phyloP scores from a whole-genome alignment of 306 rosid genomes.

The Comarum palustre region DNA sequence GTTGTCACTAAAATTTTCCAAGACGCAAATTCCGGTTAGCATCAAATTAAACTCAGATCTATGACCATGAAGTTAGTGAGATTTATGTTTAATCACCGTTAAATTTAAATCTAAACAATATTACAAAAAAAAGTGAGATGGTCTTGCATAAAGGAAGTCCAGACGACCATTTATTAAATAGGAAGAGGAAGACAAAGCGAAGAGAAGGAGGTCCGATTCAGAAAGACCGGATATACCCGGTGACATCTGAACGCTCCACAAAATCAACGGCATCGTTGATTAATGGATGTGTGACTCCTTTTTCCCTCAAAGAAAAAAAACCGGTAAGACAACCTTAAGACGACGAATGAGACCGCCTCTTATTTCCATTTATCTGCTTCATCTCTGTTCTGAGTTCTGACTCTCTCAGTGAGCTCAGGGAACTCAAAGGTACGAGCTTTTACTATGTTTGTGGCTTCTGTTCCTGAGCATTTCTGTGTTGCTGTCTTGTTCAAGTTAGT shows the following conservation, averaged over 20 bases:
- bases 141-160: not conserved
- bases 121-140: too few relatives aligned
- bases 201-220: not conserved
- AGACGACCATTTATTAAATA: not conserved
- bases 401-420: not conserved
- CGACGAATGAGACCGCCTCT: not conserved
- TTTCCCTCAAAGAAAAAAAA: too few relatives aligned
- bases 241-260: not conserved
- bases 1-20: too few relatives aligned
- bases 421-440: conserved; percentile 7
- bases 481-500: not conserved
- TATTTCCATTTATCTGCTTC: not conserved
- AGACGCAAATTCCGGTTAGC: not conserved
- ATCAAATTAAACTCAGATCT: not conserved
- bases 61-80: too few relatives aligned
- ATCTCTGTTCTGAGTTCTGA: not conserved
- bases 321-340: not conserved
- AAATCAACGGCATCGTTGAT: too few relatives aligned
- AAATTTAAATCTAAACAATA: too few relatives aligned
- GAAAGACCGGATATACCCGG: conserved; percentile 30
- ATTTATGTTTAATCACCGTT: too few relatives aligned
- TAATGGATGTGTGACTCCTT: too few relatives aligned
- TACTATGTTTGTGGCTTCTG: not conserved
- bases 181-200: not conserved
- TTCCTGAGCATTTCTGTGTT: not conserved